phyloP scores from a whole-genome alignment of 768 basidiomycete genomes.

The Gloeophyllum trabeum region DNA sequence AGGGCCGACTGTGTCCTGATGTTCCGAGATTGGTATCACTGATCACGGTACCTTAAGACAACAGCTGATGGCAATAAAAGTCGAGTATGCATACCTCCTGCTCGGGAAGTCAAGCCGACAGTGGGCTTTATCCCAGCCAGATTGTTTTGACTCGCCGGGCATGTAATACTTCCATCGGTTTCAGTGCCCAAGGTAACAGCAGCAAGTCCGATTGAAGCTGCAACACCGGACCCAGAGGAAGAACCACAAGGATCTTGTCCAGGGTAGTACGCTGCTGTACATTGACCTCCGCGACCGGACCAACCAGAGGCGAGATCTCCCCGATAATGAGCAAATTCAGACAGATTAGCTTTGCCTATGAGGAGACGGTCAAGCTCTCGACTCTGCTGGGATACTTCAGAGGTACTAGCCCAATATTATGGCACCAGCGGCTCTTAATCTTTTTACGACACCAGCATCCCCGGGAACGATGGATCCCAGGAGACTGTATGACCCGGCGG shows the following conservation, averaged over 20 bases:
- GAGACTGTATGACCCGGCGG: slow-evolving; percentile 26
- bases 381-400: slow-evolving; percentile 1
- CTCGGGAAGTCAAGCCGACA: slow-evolving; percentile 45
- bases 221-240: slow-evolving; percentile 47
- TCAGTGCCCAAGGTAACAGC: slow-evolving; percentile 30
- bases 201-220: slow-evolving; percentile 39
- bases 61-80: not conserved
- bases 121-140: slow-evolving; percentile 51
- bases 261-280: slow-evolving; percentile 36
- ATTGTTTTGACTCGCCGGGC: slow-evolving; percentile 40
- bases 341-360: slow-evolving; percentile 47
- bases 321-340: slow-evolving; percentile 41
- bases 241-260: slow-evolving; percentile 45
- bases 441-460: slow-evolving; percentile 22
- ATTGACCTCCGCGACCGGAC: slow-evolving; percentile 46
- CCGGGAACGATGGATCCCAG: slow-evolving; percentile 20
- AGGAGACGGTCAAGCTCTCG: not conserved
- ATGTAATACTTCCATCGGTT: slow-evolving; percentile 44
- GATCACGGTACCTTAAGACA: not conserved
- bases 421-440: slow-evolving; percentile 20
- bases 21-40: slow-evolving; percentile 46
- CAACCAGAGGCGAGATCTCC: slow-evolving; percentile 37
- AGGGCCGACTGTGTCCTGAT: slow-evolving; percentile 52
- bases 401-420: slow-evolving; percentile 19
- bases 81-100: slow-evolving; percentile 30